Percentiles rank a stretch among this genome's conserved stretches.
These are phyloP conservation scores for Lecanicillium sp. DNA, from an alignment of 2,329 filamentous ascomycete genomes.

Conservation along the genomic window DNA sequence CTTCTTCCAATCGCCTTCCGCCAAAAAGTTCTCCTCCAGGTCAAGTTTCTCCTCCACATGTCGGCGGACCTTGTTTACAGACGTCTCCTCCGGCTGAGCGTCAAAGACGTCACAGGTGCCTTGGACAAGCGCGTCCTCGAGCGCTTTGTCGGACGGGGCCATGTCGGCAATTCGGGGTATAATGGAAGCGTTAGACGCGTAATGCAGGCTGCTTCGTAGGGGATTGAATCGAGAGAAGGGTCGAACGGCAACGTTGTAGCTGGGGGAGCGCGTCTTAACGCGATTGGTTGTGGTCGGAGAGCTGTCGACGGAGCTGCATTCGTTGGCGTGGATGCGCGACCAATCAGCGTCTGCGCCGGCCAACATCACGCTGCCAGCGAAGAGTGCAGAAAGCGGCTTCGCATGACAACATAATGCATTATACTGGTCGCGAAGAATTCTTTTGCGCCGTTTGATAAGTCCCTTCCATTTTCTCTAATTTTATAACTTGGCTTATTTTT, in stretches of 20 bases:
- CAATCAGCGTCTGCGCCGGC: conserved; percentile 6
- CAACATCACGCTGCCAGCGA: no score
- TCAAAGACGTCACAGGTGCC: conserved; percentile 39
- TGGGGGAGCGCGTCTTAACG: conserved; percentile 1
- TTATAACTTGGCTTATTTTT: no score
- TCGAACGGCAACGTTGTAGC: no score
- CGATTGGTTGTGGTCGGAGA: not conserved
- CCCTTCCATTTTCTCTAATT: no score
- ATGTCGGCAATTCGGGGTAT: conserved; percentile 17
- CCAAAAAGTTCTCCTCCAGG: conserved; percentile 45
- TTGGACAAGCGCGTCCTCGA: conserved; percentile 39
- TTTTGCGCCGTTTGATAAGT: no score
- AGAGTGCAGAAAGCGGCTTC: no score
- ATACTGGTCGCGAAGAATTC: no score
- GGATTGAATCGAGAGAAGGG: no score
- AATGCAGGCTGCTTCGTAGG: no score
- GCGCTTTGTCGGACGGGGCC: conserved; percentile 30
- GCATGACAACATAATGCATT: no score
- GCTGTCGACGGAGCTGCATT: conserved; percentile 1
- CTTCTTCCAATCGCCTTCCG: conserved; percentile 43
- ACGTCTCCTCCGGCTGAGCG: conserved; percentile 36
- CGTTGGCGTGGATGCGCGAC: conserved; percentile 1
- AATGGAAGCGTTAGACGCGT: no score
- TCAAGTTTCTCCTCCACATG: conserved; percentile 39
- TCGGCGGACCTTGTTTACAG: conserved; percentile 50